phyloP scores from a whole-genome alignment of 441 rosid species.

The Pelargonium fulgidum region DNA sequence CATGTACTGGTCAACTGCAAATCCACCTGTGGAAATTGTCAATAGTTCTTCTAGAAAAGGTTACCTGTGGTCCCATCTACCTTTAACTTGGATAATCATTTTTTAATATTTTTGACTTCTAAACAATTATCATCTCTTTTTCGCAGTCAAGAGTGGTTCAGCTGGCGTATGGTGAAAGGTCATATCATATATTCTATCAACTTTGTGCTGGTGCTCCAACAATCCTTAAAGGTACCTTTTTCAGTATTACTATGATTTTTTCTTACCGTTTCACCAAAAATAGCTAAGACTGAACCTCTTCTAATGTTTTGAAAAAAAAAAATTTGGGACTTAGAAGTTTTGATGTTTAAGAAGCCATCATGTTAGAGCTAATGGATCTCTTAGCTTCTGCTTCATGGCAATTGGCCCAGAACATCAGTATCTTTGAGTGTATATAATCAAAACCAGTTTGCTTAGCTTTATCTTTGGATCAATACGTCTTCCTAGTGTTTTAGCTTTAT shows the following conservation, averaged over 20 bases:
- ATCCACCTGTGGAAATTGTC: constrained; percentile 20
- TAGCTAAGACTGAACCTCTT: constrained; percentile 6
- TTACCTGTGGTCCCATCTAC: constrained; percentile 25
- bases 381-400: neutral
- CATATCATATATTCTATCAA: constrained; percentile 87
- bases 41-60: constrained; percentile 92
- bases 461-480: neutral
- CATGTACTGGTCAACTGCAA: constrained; percentile 23
- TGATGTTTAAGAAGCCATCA: constrained; percentile 7
- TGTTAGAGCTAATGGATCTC: constrained; percentile 3
- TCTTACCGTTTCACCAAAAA: neutral
- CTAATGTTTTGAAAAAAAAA: neutral
- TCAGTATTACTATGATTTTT: neutral
- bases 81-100: constrained; percentile 21
- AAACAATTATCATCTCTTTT: constrained; percentile 27
- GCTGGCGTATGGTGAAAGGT: constrained; percentile 76
- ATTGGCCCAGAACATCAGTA: neutral
- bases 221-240: constrained; percentile 60
- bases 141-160: constrained; percentile 95
- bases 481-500: neutral
- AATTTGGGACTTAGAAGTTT: constrained; percentile 13
- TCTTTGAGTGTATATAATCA: neutral
- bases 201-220: constrained; percentile 94
- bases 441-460: neutral
- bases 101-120: constrained; percentile 22